A percentile compares a stretch with the other conserved stretches of the same genome.
Conservation (phyloP, 306 rosid species). For the Chamaecrista fasciculata region DNA sequence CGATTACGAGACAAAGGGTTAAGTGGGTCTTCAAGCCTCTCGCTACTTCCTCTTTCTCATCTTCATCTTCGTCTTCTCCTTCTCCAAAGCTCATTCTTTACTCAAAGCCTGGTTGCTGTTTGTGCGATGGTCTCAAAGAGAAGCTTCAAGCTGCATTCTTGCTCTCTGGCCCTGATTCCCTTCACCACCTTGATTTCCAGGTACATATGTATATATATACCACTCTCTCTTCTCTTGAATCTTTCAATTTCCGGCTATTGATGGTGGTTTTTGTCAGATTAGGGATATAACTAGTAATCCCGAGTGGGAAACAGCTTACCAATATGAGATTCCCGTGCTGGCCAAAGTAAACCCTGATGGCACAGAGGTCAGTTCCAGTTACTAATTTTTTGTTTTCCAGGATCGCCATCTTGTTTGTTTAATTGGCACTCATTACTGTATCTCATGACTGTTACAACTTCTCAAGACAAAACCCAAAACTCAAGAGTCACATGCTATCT, state of each 20-base stretch:
- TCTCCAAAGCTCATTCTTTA: conserved; percentile 72
- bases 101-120: conserved; percentile 93
- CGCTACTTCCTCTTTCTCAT: conserved; percentile 41
- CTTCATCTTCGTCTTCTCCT: conserved; percentile 38
- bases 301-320: conserved; percentile 83
- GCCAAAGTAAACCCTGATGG: conserved; percentile 80
- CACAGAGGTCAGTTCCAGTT: conserved; percentile 65
- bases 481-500: neutral
- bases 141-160: conserved; percentile 82
- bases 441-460: neutral
- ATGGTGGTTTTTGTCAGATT: conserved; percentile 45
- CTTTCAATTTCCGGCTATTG: neutral
- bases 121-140: conserved; percentile 97
- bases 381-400: neutral
- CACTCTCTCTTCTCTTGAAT: neutral
- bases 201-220: conserved; percentile 30
- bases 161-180: conserved; percentile 64
- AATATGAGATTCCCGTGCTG: conserved; percentile 86
- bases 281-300: conserved; percentile 83
- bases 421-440: neutral
- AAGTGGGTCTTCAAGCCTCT: conserved; percentile 38
- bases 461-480: neutral
- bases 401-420: neutral
- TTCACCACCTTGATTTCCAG: conserved; percentile 65
- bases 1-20: conserved; percentile 32